phyloP scores from a whole-genome alignment of 2,329 filamentous ascomycete species.

The Calonectria fujianensis region DNA sequence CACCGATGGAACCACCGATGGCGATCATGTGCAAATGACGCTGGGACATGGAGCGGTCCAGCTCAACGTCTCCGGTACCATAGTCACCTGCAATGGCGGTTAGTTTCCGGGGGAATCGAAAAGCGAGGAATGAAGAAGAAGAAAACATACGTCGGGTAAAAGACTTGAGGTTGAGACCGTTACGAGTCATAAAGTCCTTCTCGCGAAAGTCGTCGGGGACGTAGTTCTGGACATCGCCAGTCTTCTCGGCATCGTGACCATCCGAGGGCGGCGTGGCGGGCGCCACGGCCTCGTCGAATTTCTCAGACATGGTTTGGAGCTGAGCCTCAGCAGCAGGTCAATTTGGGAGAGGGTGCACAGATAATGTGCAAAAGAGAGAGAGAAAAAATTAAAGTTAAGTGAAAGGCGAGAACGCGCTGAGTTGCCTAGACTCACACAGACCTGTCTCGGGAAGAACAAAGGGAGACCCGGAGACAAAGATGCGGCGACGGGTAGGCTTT shows the following conservation, averaged over 20 bases:
- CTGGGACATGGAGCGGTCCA: constrained; percentile 71
- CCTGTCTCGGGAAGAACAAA: constrained; percentile 21
- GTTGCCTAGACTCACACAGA: constrained; percentile 3
- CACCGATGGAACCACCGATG: constrained; percentile 77
- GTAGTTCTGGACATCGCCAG: constrained; percentile 14
- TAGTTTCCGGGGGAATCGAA: constrained; percentile 25
- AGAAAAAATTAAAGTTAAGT: not conserved
- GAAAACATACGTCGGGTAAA: constrained; percentile 50
- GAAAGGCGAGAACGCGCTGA: not conserved
- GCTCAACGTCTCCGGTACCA: constrained; percentile 56
- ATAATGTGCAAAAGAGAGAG: not conserved
- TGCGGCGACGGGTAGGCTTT: constrained; percentile 20
- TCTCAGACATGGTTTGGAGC: constrained; percentile 46
- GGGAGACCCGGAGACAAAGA: not conserved
- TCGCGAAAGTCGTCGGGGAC: constrained; percentile 51
- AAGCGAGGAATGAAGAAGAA: not conserved
- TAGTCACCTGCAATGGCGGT: constrained; percentile 49
- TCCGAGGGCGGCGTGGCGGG: constrained; percentile 44
- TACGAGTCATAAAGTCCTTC: constrained; percentile 55
- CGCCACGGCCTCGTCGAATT: constrained; percentile 44
- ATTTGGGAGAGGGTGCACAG: not conserved
- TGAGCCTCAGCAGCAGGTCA: not conserved
- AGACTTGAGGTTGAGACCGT: constrained; percentile 53
- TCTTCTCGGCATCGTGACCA: constrained; percentile 44
- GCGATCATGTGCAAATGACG: constrained; percentile 79